Conservation (phyloP, 2,329 filamentous ascomycete species). For the Torrubiella hemipterigena region DNA sequence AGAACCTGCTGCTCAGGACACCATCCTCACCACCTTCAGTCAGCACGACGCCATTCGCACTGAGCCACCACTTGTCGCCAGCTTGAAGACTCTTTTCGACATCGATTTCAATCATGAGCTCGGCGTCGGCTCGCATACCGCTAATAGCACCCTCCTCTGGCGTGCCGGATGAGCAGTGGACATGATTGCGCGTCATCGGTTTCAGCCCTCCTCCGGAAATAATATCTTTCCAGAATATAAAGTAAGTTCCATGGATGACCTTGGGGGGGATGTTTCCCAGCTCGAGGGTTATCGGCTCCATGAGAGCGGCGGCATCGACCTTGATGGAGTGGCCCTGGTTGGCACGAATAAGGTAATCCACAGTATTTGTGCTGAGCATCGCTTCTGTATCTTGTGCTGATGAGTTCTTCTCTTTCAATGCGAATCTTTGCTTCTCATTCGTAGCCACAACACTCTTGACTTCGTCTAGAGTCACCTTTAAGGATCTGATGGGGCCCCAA, state of each 20-base stretch:
- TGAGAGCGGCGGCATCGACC: conserved; percentile 56
- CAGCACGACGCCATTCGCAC: conserved; percentile 66
- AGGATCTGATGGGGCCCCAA: conserved; percentile 48
- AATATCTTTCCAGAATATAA: conserved; percentile 66
- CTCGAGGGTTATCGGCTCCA: conserved; percentile 53
- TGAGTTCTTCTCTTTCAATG: conserved; percentile 46
- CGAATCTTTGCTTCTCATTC: conserved; percentile 88
- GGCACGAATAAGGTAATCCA: conserved; percentile 77
- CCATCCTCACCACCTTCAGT: conserved; percentile 48
- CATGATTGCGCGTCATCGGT: conserved; percentile 74
- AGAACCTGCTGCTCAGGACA: conserved; percentile 53
- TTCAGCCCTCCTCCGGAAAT: conserved; percentile 64
- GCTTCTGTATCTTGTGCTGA: conserved; percentile 7
- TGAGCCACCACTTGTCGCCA: conserved; percentile 62
- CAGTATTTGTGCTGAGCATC: conserved; percentile 32
- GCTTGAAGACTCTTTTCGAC: conserved; percentile 52
- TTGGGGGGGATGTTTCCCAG: conserved; percentile 46
- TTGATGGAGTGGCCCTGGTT: conserved; percentile 90
- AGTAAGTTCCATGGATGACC: conserved; percentile 84
- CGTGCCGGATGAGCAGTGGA: conserved; percentile 76
- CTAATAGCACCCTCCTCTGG: conserved; percentile 53
- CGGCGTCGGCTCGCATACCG: conserved; percentile 68
- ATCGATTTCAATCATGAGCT: conserved; percentile 70
- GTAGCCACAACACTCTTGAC: conserved; percentile 55
- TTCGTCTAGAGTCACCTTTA: conserved; percentile 66